Conservation (phyloP, 805 yeast genomes). For the Saccharomycopsis capsularis region DNA sequence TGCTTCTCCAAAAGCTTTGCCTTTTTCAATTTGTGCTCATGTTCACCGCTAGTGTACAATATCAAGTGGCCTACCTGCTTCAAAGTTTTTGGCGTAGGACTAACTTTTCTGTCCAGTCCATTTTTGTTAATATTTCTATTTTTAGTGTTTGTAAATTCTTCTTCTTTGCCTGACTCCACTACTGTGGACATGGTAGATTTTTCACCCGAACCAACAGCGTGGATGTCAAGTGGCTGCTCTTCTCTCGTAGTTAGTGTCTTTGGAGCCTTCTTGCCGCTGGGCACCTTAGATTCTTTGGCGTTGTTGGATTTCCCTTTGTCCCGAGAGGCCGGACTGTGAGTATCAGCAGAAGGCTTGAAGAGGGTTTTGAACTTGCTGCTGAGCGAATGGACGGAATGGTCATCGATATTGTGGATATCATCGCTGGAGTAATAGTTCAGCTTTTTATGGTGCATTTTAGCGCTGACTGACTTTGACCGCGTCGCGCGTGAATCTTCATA, state of each 20-base stretch:
- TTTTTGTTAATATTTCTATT: no score
- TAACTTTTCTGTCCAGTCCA: no score
- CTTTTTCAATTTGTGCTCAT: constrained; percentile 15
- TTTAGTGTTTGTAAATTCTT: not conserved
- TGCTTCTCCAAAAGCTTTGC: constrained; percentile 15
- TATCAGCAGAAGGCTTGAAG: constrained; percentile 3
- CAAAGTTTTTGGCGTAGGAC: not conserved
- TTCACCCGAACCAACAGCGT: not conserved
- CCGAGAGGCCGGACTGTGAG: not conserved
- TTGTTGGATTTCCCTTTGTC: not conserved
- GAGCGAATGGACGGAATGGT: constrained; percentile 4
- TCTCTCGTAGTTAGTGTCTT: no score
- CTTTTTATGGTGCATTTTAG: not conserved
- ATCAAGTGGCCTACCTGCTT: constrained; percentile 9
- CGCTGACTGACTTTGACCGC: not conserved
- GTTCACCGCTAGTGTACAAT: constrained; percentile 9
- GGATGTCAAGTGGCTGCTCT: not conserved
- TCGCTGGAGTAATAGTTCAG: not conserved
- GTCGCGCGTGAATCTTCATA: not conserved
- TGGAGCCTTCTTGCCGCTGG: not conserved
- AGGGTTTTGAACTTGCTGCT: constrained; percentile 14
- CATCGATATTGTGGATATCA: not conserved
- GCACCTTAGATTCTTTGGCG: not conserved
- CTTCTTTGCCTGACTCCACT: not conserved
- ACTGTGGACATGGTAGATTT: not conserved